Base-by-base conservation (phyloP, 2,329 filamentous ascomycete genomes). In the Fusarium marasasianum region DNA sequence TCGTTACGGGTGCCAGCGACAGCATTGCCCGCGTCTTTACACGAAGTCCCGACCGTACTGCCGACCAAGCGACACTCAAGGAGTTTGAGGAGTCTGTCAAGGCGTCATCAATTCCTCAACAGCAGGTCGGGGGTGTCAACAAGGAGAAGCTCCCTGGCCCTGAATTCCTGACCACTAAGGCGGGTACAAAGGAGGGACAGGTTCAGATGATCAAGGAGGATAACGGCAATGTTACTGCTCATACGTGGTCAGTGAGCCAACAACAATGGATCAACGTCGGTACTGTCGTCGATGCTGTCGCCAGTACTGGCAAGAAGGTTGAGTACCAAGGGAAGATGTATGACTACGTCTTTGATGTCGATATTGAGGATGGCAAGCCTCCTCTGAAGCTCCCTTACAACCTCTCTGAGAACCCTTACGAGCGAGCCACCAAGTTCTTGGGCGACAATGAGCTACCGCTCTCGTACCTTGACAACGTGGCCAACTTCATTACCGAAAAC, bases 291-390 rank as follows among this genome's bases (percentile, higher is more conserved):
- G 94, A 97, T 77, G 91, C 94, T 8, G 93, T 93, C 10, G 94
- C 93, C 43, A 97, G 94, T 80, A 94, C 91, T 74, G 93, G 94
- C 17, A 91, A 91, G 66, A 95, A 95, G 83, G 90, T 91, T 13
- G 88, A 91, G 66, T 92, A 96, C 80, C 87, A 93, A 3, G 96
- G 96, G 38, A 90, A 97, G 80, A 93, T 96, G 70, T 99, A 97
- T 81, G 96, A 99, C 80, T 98, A 93, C 78, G 95, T 99, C 14
- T 98, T 98, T 76, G 95, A 98, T 79, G 95, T 98, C 33, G 95
- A 98, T 77, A 97, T 98, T 71, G 94, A 98, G 81, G 96, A 98
- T 78, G 96, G 95, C 59, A 96, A 97, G 79, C 95, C 96, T 18
- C 91, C 96, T 1, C 86, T 98, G 51, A 98, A 98, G 82, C 87